phyloP scores from a whole-genome alignment of 371 early-diverging fungal genomes.

The Choanephora cucurbitarum region DNA sequence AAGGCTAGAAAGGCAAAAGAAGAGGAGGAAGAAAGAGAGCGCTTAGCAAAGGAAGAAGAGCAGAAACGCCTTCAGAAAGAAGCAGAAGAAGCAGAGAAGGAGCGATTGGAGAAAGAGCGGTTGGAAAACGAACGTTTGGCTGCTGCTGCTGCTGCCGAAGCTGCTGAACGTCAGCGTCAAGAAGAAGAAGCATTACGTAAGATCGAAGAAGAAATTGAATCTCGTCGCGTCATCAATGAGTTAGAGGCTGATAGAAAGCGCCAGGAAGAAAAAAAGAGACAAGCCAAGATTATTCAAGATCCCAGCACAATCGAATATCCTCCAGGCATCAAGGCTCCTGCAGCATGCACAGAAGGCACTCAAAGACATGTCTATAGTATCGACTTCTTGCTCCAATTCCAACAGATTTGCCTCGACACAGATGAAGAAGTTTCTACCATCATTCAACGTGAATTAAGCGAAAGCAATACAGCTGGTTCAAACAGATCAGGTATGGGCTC shows the following conservation, averaged over 20 bases:
- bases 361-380: conserved; percentile 63
- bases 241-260: conserved; percentile 43
- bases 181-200: conserved; percentile 21
- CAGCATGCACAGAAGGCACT: conserved; percentile 16
- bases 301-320: conserved; percentile 43
- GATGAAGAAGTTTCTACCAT: conserved; percentile 66
- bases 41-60: conserved; percentile 10
- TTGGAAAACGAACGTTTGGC: conserved; percentile 18
- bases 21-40: conserved; percentile 8
- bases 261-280: conserved; percentile 27
- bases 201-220: conserved; percentile 23
- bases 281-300: conserved; percentile 27
- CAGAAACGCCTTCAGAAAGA: conserved; percentile 13
- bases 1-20: conserved; percentile 12
- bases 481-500: conserved; percentile 15
- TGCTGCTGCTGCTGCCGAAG: conserved; percentile 10
- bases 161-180: conserved; percentile 16
- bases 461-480: not conserved
- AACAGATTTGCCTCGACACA: conserved; percentile 61
- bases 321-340: conserved; percentile 32
- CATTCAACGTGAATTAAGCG: conserved; percentile 20
- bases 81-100: conserved; percentile 11
- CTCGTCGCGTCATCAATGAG: conserved; percentile 20
- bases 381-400: conserved; percentile 82
- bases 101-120: conserved; percentile 21